Percentiles rank a stretch among this genome's conserved stretches.
These are phyloP conservation scores for Erodium moschatum DNA, from an alignment of 441 rosid species.

Conservation along the genomic window DNA sequence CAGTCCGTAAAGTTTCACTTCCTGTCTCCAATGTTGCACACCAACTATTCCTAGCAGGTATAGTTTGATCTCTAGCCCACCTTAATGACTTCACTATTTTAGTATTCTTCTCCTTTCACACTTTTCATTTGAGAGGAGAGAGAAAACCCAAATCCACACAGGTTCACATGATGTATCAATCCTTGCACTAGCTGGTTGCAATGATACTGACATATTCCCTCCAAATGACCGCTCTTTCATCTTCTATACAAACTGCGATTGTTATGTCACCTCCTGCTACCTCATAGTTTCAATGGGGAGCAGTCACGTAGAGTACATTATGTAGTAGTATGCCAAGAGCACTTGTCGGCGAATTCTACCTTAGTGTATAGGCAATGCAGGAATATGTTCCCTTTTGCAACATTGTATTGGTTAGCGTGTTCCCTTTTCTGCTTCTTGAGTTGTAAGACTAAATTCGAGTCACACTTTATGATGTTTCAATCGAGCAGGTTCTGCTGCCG, in stretches of 20 bases:
- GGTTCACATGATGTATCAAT: background rate
- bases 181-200: background rate
- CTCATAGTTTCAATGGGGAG: too few relatives aligned
- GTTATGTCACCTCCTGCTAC: too few relatives aligned
- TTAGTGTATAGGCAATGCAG: background rate
- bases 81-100: background rate
- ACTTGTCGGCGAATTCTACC: background rate
- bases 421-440: background rate
- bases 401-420: background rate
- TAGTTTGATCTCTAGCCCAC: constrained; percentile 12
- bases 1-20: constrained; percentile 73
- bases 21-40: constrained; percentile 70
- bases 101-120: constrained; percentile 1
- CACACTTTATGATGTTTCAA: constrained; percentile 13
- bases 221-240: too few relatives aligned
- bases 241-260: too few relatives aligned
- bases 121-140: constrained; percentile 1
- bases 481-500: constrained; percentile 82
- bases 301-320: too few relatives aligned
- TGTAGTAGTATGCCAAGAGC: background rate
- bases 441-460: too few relatives aligned
- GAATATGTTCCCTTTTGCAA: background rate
- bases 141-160: background rate
- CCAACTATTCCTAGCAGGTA: constrained; percentile 84
- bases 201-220: too few relatives aligned